Conservation (phyloP, 179 eudicot species). For the Actinidia polygama region DNA sequence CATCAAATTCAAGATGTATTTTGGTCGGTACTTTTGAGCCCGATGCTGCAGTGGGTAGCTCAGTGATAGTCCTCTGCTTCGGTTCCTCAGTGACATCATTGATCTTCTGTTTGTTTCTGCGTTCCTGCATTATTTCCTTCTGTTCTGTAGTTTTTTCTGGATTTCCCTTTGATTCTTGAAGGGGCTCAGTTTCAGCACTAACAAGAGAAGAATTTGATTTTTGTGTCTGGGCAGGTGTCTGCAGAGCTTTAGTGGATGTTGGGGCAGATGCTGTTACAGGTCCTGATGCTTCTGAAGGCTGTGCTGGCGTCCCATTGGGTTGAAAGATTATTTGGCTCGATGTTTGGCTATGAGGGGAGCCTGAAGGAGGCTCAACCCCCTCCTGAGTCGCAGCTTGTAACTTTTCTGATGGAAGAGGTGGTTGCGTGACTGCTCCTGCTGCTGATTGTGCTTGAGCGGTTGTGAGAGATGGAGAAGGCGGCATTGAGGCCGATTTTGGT, state of each 20-base stretch:
- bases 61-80: conserved; percentile 15
- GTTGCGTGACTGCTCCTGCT: conserved; percentile 15
- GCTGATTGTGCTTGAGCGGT: conserved; percentile 24
- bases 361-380: conserved; percentile 14
- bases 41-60: conserved; percentile 16
- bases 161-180: conserved; percentile 23
- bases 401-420: conserved; percentile 34
- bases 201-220: not conserved
- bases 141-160: conserved; percentile 29
- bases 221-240: conserved; percentile 7
- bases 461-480: conserved; percentile 29
- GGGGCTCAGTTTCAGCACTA: conserved; percentile 1
- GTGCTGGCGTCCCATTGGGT: not conserved
- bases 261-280: not conserved
- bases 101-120: conserved; percentile 18
- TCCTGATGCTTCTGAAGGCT: conserved; percentile 18
- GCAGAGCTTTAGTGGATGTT: conserved; percentile 1
- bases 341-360: conserved; percentile 10
- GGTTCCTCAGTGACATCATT: conserved; percentile 23
- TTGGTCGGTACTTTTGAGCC: conserved; percentile 19
- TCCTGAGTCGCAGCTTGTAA: conserved; percentile 20
- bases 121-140: conserved; percentile 28
- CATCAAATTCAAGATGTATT: conserved; percentile 20
- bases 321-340: conserved; percentile 4
- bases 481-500: conserved; percentile 27